phyloP scores from a whole-genome alignment of 208 protist genomes.

The Leishmania turanica region DNA sequence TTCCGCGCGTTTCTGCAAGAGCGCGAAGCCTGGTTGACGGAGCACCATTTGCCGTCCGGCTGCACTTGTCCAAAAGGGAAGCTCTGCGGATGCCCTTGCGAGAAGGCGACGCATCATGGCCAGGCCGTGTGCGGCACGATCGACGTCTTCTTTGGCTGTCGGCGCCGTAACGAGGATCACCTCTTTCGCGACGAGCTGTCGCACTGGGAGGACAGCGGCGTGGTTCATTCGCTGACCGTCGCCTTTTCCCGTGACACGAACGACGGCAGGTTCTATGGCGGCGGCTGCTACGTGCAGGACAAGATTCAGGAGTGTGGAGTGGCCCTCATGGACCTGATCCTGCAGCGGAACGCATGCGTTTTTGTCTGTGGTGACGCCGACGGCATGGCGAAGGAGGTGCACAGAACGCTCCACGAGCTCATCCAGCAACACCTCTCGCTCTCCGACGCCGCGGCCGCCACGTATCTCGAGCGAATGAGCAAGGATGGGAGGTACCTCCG shows the following conservation, averaged over 20 bases:
- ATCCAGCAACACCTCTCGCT: conserved; percentile 44
- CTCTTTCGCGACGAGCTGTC: conserved; percentile 54
- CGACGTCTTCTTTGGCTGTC: conserved; percentile 68
- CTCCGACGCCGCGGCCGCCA: conserved; percentile 11
- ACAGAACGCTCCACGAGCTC: conserved; percentile 38
- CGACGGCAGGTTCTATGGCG: conserved; percentile 59
- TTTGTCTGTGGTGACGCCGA: conserved; percentile 79
- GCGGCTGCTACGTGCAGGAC: conserved; percentile 79
- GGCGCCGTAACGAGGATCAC: conserved; percentile 41
- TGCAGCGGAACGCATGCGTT: conserved; percentile 45
- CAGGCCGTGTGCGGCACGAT: conserved; percentile 32
- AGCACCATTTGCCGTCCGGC: conserved; percentile 15
- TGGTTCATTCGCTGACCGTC: conserved; percentile 44
- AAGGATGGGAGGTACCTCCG: conserved; percentile 41
- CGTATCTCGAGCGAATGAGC: conserved; percentile 41
- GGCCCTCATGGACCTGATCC: conserved; percentile 40
- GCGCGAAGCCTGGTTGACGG: conserved; percentile 40
- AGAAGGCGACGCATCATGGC: conserved; percentile 6
- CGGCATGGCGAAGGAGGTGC: conserved; percentile 67
- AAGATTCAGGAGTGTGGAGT: conserved; percentile 40
- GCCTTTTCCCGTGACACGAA: conserved; percentile 69
- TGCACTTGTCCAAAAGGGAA: conserved; percentile 8
- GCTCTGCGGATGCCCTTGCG: conserved; percentile 14
- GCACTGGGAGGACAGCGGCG: conserved; percentile 32
- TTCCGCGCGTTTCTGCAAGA: conserved; percentile 89